Evolutionary conservation across 78 protist species (phyloP).

Genomic region (Polysphondylium violaceum): DNA sequence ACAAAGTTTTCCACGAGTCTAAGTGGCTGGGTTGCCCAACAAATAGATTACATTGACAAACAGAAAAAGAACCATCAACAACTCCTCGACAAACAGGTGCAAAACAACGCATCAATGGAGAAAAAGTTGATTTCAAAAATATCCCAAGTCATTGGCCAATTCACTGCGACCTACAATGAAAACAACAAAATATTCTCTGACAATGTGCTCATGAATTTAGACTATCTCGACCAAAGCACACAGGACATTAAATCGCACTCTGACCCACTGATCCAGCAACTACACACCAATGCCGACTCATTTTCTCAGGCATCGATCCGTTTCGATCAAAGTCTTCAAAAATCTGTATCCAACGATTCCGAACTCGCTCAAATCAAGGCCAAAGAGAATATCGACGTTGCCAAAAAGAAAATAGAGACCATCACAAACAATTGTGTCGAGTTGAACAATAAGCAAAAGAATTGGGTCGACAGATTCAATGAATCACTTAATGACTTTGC

Average conservation of each 20-base stretch:
- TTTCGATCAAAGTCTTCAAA: not conserved
- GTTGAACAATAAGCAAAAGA: not conserved
- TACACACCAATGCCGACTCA: not conserved
- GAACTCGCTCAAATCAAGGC: not conserved
- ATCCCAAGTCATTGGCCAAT: constrained; percentile 3
- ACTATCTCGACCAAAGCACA: not conserved
- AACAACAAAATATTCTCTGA: not conserved
- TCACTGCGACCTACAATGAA: not conserved
- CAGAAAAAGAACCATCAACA: constrained; percentile 6
- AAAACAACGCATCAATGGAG: constrained; percentile 4
- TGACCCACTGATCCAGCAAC: not conserved
- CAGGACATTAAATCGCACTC: not conserved
- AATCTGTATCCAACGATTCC: not conserved
- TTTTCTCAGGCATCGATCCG: not conserved
- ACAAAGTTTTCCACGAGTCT: not conserved
- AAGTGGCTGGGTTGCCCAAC: not conserved
- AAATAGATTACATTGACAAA: not conserved
- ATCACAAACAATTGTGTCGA: not conserved
- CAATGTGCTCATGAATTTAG: not conserved
- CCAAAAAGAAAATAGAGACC: constrained; percentile 12
- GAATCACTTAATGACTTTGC: not conserved
- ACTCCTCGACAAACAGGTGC: not conserved
- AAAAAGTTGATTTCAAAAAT: constrained; percentile 13
- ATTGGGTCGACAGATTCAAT: not conserved
- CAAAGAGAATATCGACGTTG: not conserved